Evolutionary conservation across 1,139 yeast species (phyloP), one percentile per base, ranked within the genome.

Genomic region (Candida anutae): DNA sequence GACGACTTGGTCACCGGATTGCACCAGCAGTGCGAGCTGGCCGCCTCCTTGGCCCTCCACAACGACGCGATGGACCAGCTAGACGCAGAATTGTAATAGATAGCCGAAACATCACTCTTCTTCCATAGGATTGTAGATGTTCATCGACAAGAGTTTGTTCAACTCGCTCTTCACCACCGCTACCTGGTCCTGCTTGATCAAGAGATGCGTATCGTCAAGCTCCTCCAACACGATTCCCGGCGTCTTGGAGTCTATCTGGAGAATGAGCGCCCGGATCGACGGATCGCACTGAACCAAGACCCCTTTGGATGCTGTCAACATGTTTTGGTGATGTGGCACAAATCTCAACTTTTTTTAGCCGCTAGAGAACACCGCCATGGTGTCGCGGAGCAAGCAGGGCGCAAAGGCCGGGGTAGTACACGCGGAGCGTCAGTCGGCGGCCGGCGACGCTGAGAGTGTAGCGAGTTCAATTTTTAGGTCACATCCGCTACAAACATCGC

Each of bases 141-240:
- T 90, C 51, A 82, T 77, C 3, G 94, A 77, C 20, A 88, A 59
- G 37, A 84, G 55, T 38, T 74, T 59, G 49, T 83, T 85, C 43
- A 90, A 64, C 50, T 88, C 94, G 31, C 56, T 62, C 45, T 87
- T 88, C 31, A 90, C 78, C 45, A 66, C 77, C 21, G 74, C 78
- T 4, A 88, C 82, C 54, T 78, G 80, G 24, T 72, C 71, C 21
- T 79, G 79, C 38, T 83, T 90, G 17, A 90, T 80, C 34, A 90
- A 60, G 16, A 90, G 55, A 53, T 90, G 96, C 2, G 93, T 82
- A 24, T 88, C 96, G 48, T 90, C 97, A 27, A 90, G 65, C 43
- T 88, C 97, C 53, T 74, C 65, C 25, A 55, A 36, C 5, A 87
- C 81, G 4, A 85, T 78, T 34, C 87, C 94, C 30, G 80, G 77